Conservation (phyloP, 768 basidiomycete species). For the Hebeloma cylindrosporum region DNA sequence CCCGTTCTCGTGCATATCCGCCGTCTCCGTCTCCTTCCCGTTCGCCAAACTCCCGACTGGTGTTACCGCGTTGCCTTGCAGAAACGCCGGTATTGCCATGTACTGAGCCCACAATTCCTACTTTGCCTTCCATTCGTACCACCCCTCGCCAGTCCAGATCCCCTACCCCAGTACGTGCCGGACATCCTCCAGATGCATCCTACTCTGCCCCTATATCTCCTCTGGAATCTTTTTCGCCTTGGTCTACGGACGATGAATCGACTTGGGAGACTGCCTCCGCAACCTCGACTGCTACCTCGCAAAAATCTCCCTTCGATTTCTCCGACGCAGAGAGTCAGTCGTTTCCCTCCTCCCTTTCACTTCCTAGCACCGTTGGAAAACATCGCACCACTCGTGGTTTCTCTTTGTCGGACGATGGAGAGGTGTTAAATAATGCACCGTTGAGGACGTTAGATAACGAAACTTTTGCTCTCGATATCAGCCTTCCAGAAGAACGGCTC, state of each 20-base stretch:
- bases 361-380: conserved; percentile 5
- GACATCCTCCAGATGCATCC: conserved; percentile 23
- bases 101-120: conserved; percentile 16
- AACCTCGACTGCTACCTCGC: conserved; percentile 60
- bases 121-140: conserved; percentile 23
- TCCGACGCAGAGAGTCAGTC: conserved; percentile 15
- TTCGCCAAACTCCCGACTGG: conserved; percentile 21
- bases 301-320: conserved; percentile 39
- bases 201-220: conserved; percentile 32
- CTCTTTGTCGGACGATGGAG: conserved; percentile 14
- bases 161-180: conserved; percentile 39
- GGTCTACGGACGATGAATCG: conserved; percentile 78
- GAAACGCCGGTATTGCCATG: conserved; percentile 16
- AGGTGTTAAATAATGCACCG: conserved; percentile 21
- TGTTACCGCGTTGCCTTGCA: conserved; percentile 18
- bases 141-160: conserved; percentile 34
- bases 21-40: conserved; percentile 55
- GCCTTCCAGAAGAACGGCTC: conserved; percentile 56
- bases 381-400: conserved; percentile 4
- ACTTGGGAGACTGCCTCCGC: conserved; percentile 73
- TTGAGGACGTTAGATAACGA: conserved; percentile 27
- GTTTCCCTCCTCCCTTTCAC: conserved; percentile 17
- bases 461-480: conserved; percentile 34
- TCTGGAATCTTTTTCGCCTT: conserved; percentile 51
- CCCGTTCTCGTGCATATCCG: conserved; percentile 48